Conservation (phyloP, 1,284 basidiomycete genomes). For the Naganishia cerealis region DNA sequence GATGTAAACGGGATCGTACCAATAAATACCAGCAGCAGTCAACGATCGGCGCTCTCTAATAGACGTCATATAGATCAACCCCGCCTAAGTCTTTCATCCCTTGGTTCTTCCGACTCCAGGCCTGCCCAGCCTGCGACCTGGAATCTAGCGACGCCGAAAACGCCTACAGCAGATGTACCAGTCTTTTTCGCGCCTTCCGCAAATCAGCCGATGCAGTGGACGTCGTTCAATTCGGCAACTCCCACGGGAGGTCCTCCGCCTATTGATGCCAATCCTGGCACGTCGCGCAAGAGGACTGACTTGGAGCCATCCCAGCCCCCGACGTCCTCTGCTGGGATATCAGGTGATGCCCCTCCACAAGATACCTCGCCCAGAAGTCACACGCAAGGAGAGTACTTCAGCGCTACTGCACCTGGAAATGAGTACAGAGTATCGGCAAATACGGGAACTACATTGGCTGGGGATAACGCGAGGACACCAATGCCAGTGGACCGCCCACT, state of each 20-base stretch:
- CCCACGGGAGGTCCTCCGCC: constrained; percentile 16
- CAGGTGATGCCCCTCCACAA: background rate
- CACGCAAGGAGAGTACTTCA: background rate
- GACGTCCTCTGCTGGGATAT: background rate
- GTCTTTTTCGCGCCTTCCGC: constrained; percentile 4
- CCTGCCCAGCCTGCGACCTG: background rate
- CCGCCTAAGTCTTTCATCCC: constrained; percentile 10
- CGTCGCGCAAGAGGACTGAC: constrained; percentile 1
- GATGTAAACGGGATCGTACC: background rate
- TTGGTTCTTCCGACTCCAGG: background rate
- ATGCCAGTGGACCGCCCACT: background rate
- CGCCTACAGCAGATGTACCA: constrained; percentile 18
- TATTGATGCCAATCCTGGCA: background rate
- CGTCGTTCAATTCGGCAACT: constrained; percentile 24
- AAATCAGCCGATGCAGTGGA: constrained; percentile 10
- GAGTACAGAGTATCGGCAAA: background rate
- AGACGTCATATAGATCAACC: constrained; percentile 8
- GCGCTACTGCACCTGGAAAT: background rate
- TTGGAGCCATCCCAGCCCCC: background rate
- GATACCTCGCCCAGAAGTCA: background rate
- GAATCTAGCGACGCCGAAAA: constrained; percentile 23
- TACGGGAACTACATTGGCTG: background rate
- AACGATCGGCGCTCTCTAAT: constrained; percentile 1
- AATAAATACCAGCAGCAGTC: background rate
- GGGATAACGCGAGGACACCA: background rate